These are phyloP conservation scores for Penicillium sp. DNA, from an alignment of 2,329 filamentous ascomycete species.

Conservation along the genomic window DNA sequence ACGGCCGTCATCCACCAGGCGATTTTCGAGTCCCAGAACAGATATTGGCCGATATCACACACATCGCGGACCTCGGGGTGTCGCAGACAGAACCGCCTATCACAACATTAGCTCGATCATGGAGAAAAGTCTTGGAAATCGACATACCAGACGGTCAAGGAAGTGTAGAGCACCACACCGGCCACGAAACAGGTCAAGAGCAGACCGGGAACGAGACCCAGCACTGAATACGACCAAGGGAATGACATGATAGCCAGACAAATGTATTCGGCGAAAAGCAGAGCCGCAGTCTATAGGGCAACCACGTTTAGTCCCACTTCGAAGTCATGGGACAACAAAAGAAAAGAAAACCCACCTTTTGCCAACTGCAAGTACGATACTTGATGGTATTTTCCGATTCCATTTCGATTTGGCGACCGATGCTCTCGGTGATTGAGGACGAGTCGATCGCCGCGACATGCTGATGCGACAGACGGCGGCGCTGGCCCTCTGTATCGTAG, in stretches of 20 bases:
- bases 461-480: constrained; percentile 16
- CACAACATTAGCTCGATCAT: background rate
- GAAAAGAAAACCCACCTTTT: constrained; percentile 56
- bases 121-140: constrained; percentile 2
- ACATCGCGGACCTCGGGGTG: constrained; percentile 90
- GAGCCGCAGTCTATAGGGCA: constrained; percentile 65
- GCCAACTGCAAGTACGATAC: constrained; percentile 91
- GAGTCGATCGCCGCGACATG: constrained; percentile 26
- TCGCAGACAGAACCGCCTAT: constrained; percentile 84
- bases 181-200: constrained; percentile 79
- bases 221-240: constrained; percentile 82
- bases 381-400: constrained; percentile 77
- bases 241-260: constrained; percentile 93
- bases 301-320: constrained; percentile 4
- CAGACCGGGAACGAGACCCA: constrained; percentile 80
- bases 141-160: constrained; percentile 58
- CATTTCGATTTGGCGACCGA: constrained; percentile 66
- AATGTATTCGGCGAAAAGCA: constrained; percentile 94
- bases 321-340: background rate
- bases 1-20: constrained; percentile 64
- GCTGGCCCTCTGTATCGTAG: constrained; percentile 29
- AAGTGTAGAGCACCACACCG: constrained; percentile 76
- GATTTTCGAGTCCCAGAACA: constrained; percentile 80
- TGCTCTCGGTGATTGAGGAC: constrained; percentile 42
- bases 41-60: constrained; percentile 91